phyloP scores from a whole-genome alignment of 352 stramenopile genomes.

The Saprolegnia parasitica region DNA sequence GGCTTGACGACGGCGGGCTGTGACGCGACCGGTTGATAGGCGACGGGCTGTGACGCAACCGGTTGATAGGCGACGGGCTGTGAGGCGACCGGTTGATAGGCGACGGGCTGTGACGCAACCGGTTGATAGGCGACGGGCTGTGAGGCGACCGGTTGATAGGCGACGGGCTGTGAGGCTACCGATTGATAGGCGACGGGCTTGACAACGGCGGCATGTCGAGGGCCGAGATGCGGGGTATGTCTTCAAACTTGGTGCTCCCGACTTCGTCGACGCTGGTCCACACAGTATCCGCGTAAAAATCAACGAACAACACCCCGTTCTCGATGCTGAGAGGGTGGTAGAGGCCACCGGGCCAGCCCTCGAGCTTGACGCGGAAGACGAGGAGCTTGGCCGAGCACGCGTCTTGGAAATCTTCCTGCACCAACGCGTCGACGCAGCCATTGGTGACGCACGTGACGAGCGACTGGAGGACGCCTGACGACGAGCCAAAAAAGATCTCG shows the following conservation, averaged over 20 bases:
- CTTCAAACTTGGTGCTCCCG: background rate
- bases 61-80: no score
- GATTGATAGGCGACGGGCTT: no score
- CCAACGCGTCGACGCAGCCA: background rate
- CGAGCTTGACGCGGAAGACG: background rate
- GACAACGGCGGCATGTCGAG: no score
- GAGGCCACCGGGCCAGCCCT: background rate
- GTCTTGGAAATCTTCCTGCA: background rate
- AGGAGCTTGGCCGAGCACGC: background rate
- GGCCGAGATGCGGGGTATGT: background rate
- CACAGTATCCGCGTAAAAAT: background rate
- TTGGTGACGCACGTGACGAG: background rate
- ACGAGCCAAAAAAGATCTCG: background rate
- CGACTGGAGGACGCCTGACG: background rate
- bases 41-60: no score
- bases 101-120: no score
- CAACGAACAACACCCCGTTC: background rate
- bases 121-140: no score
- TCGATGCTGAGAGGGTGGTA: background rate
- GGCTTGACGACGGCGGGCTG: no score
- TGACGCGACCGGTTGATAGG: no score
- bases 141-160: no score
- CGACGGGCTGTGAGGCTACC: no score
- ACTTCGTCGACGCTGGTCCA: background rate
- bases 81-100: no score